Conservation (phyloP, 352 stramenopile genomes). For the Globisporangium viniferum region DNA sequence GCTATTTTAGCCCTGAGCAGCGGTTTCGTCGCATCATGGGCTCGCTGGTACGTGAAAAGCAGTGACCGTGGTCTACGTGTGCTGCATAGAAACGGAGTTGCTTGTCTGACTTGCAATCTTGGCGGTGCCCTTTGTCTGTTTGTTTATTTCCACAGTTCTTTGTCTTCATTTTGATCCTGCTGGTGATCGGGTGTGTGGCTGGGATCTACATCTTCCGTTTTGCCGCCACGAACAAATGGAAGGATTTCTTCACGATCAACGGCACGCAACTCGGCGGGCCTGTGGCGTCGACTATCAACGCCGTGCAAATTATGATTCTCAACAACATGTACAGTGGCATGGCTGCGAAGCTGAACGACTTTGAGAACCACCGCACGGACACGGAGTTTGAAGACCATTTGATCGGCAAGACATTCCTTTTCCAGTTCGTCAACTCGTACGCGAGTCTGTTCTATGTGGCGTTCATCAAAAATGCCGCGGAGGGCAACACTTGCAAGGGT, state of each 20-base stretch:
- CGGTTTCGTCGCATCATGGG: conserved; percentile 63
- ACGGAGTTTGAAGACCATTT: conserved; percentile 94
- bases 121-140: background rate
- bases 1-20: conserved; percentile 70
- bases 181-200: conserved; percentile 62
- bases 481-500: conserved; percentile 47
- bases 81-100: background rate
- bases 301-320: conserved; percentile 79
- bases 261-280: conserved; percentile 39
- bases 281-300: conserved; percentile 74
- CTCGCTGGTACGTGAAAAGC: conserved; percentile 42
- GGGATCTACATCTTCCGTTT: conserved; percentile 78
- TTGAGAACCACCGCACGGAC: conserved; percentile 96
- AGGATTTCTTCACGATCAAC: conserved; percentile 57
- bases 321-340: conserved; percentile 72
- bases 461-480: conserved; percentile 71
- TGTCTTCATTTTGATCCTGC: conserved; percentile 62
- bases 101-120: background rate
- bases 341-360: conserved; percentile 63
- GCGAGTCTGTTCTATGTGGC: conserved; percentile 80
- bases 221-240: conserved; percentile 48
- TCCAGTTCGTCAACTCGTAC: conserved; percentile 87
- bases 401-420: conserved; percentile 80
- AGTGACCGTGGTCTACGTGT: background rate
- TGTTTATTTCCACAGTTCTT: conserved; percentile 40